Evolutionary conservation across 345 rosid genomes (phyloP).

Genomic region (Syzygium oleosum): DNA sequence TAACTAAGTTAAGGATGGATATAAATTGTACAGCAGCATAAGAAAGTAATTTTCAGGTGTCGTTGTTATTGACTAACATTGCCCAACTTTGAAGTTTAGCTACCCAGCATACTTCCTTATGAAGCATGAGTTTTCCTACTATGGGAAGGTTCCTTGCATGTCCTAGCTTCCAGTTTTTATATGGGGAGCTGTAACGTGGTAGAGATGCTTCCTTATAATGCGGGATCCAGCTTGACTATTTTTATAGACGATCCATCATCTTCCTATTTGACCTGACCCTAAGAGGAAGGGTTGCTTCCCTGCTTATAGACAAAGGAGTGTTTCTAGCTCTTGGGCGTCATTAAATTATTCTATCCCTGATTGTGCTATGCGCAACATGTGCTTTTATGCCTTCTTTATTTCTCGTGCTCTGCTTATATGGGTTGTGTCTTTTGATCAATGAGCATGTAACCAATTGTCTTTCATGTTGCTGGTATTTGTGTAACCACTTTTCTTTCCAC

Average conservation of each 20-base stretch:
- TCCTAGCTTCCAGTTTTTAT: not conserved
- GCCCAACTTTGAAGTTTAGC: not conserved
- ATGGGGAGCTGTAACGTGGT: not conserved
- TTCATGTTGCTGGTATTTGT: not conserved
- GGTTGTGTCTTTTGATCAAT: not conserved
- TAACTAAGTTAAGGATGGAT: not conserved
- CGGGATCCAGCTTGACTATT: not conserved
- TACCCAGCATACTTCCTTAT: not conserved
- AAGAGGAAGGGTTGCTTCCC: not conserved
- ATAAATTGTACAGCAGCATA: not conserved
- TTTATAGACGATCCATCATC: not conserved
- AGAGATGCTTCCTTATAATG: not conserved
- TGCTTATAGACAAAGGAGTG: not conserved
- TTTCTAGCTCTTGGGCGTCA: not conserved
- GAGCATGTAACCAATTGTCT: not conserved
- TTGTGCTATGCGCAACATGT: not conserved
- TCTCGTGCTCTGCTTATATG: not conserved
- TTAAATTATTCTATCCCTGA: not conserved
- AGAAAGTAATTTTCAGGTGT: not conserved
- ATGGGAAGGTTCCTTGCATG: not conserved
- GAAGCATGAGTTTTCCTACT: not conserved
- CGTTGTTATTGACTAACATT: not conserved
- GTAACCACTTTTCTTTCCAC: not conserved
- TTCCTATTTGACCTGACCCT: not conserved
- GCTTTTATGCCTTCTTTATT: not conserved